A percentile compares a stretch with the other conserved stretches of the same genome.
Conservation (phyloP, 192 early-diverging fungal species). For the Backusella mclennaniae region DNA sequence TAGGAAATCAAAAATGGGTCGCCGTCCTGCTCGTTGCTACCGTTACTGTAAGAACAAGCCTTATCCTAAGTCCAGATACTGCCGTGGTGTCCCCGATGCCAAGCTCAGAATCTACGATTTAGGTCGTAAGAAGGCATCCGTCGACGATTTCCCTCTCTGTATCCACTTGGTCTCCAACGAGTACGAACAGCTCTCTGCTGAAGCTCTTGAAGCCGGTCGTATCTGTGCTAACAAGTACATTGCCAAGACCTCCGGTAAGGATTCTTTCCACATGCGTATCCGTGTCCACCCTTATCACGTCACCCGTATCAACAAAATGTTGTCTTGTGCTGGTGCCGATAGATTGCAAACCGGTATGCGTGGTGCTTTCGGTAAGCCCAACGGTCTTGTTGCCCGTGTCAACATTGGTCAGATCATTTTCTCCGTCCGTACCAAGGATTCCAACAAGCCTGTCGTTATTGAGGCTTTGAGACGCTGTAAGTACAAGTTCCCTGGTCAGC, state of each 20-base stretch:
- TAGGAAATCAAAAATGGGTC: conserved; percentile 72
- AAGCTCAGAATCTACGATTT: conserved; percentile 98
- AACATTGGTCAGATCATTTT: conserved; percentile 98
- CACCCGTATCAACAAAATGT: conserved; percentile 99
- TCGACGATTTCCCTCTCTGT: conserved; percentile 96
- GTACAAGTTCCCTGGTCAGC: conserved; percentile 99
- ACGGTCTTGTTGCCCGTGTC: conserved; percentile 93
- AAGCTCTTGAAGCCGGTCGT: conserved; percentile 98
- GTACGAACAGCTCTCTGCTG: conserved; percentile 96
- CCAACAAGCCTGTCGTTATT: conserved; percentile 89
- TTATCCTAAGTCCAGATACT: conserved; percentile 98
- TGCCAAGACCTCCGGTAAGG: conserved; percentile 94
- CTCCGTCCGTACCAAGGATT: conserved; percentile 94
- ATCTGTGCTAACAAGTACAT: conserved; percentile 99
- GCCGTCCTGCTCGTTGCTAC: conserved; percentile 98
- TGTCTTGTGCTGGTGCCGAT: conserved; percentile 99
- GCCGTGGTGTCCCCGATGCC: conserved; percentile 98
- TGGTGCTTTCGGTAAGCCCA: conserved; percentile 98
- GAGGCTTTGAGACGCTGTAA: conserved; percentile 90
- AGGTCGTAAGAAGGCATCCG: conserved; percentile 95
- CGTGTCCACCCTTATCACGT: conserved; percentile 99
- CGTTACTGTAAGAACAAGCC: conserved; percentile 99
- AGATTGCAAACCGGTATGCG: conserved; percentile 99
- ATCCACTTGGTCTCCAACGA: conserved; percentile 97
- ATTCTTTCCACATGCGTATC: conserved; percentile 98